phyloP scores from a whole-genome alignment of 208 protist species.

The Crithidia sp. region DNA sequence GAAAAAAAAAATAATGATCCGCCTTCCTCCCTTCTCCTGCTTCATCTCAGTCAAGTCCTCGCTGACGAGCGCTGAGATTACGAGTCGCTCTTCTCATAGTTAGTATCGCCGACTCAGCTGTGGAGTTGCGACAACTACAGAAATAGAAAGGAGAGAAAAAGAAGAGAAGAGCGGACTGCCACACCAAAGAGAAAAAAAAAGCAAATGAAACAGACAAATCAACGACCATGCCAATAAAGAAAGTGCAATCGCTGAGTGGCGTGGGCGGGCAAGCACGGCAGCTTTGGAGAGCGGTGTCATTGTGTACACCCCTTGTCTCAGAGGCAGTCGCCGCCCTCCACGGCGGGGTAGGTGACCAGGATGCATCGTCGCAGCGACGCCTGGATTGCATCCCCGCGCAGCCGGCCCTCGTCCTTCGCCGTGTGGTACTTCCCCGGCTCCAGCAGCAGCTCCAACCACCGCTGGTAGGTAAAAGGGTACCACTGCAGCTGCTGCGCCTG shows the following conservation, averaged over 20 bases:
- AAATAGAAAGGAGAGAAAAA: background rate
- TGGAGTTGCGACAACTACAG: too few relatives aligned
- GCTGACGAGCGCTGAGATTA: too few relatives aligned
- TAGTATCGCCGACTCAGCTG: too few relatives aligned
- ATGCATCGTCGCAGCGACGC: conserved; percentile 75
- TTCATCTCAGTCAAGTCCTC: too few relatives aligned
- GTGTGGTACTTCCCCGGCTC: conserved; percentile 48
- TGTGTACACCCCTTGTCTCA: background rate
- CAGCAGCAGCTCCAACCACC: conserved; percentile 74
- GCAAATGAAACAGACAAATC: background rate
- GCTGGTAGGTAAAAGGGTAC: conserved; percentile 77
- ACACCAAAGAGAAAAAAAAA: background rate
- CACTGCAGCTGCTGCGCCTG: conserved; percentile 69
- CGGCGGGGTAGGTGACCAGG: conserved; percentile 59
- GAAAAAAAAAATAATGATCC: too few relatives aligned
- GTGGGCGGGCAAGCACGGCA: too few relatives aligned
- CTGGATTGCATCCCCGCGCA: conserved; percentile 77
- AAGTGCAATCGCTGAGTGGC: too few relatives aligned
- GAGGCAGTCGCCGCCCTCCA: conserved; percentile 27
- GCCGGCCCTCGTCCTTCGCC: conserved; percentile 27
- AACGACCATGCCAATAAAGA: background rate
- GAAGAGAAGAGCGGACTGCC: background rate
- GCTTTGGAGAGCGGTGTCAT: too few relatives aligned
- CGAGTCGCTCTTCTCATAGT: too few relatives aligned
- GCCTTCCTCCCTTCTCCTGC: too few relatives aligned